Conservation (phyloP, 1,284 basidiomycete species). For the Microbotryum saponariae region DNA sequence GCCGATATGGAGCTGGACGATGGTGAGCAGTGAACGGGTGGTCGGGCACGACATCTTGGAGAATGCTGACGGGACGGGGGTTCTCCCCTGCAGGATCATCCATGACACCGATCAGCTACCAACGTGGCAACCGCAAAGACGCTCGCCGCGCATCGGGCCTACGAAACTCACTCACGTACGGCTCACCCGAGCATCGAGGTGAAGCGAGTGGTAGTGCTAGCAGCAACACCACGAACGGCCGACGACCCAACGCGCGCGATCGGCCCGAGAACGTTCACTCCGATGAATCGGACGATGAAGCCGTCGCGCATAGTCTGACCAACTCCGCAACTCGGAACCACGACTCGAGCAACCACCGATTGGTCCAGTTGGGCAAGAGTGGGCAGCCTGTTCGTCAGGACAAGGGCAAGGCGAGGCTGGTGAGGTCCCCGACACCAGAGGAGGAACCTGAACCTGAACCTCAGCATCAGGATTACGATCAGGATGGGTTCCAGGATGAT, state of each 20-base stretch:
- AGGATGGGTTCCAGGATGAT: conserved; percentile 32
- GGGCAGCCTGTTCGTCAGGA: no score
- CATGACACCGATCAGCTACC: conserved; percentile 7
- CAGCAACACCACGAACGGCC: conserved; percentile 34
- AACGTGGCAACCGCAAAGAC: conserved; percentile 8
- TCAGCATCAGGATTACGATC: neutral
- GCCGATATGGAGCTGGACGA: conserved; percentile 51
- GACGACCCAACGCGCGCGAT: conserved; percentile 24
- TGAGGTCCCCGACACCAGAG: neutral
- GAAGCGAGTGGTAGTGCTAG: neutral
- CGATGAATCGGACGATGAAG: conserved; percentile 9
- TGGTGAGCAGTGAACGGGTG: conserved; percentile 42
- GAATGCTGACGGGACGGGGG: no score
- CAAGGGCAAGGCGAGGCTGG: neutral
- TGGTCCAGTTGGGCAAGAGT: no score
- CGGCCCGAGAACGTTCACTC: neutral
- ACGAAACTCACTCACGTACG: neutral
- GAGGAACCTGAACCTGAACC: neutral
- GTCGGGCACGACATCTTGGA: no score
- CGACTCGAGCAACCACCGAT: no score
- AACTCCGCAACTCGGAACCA: conserved; percentile 3
- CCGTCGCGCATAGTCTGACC: conserved; percentile 8
- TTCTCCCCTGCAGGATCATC: conserved; percentile 3
- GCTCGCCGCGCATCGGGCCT: neutral
- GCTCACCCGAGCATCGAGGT: no score